Base-by-base conservation (phyloP, 345 rosid species). In the Ricinus communis region DNA sequence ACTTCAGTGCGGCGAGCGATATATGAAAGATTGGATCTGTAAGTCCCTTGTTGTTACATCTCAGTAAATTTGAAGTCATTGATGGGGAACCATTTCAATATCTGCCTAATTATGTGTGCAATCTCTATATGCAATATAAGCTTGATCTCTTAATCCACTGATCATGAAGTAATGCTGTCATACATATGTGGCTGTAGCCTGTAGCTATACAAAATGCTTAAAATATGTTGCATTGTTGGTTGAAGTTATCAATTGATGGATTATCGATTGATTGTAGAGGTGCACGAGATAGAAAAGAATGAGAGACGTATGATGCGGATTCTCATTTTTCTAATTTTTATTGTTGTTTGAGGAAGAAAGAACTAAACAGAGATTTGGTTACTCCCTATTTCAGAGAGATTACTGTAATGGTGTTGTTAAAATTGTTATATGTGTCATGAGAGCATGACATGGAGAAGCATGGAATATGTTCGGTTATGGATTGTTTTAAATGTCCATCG, bases 1-100 rank as follows among this genome's bases (percentile, higher is more conserved):
- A 79, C 97, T 79, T 91, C 96, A 1, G 98, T 94, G 62, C 87
- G 97, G 14, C 86, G 96, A 65, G 95, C 93, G 63, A 83, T 91
- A 66, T 72, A 72, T 66, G 98, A 94, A 82, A 90, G 96, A 85
- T 57, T 94, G 50, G 93, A 94, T 66, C 80, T 85, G 97, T 94
- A 86, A 90, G 97, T 85, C 22, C 27, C 30, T 51, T 40, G 16
- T 64, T 50, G 8, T 62, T 25, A 43, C 50, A 24, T 71, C 22
- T 31, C 16, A 19, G 46, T 54, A 33, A 64, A 50, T 31, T 58
- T 24, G 21, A 28, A 56, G 33, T 33, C 18, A 13, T 66, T 49
- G 11, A 21, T 2, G 5, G 46, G 63, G 46, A 60, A 40, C 69
- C 40, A n/a, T 19, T 30, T 0, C 21, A 45, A 16, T 47, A 16